Percentiles rank a stretch among this genome's conserved stretches.
Evolutionary conservation across 1,139 yeast genomes (phyloP).

Genomic region (Pichia sp.): DNA sequence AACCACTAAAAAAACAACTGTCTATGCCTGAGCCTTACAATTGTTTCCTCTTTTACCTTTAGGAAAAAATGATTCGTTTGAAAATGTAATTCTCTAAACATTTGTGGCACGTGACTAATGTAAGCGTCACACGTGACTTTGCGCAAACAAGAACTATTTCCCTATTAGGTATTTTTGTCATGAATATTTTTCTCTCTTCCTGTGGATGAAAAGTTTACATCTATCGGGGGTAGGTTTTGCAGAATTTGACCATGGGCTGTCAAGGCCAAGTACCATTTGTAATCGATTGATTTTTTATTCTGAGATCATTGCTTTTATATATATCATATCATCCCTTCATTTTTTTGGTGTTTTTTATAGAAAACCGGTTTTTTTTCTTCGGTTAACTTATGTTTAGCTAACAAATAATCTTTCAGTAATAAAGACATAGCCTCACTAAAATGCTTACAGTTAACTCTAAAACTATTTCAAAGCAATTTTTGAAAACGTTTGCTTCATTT

Average conservation of each 20-base stretch:
- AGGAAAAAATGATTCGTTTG: not conserved
- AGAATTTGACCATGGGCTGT: not conserved
- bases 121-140: not conserved
- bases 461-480: not conserved
- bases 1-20: not conserved
- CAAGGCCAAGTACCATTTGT: not conserved
- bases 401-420: too few species aligned
- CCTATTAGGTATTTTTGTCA: not conserved
- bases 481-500: not conserved
- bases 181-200: not conserved
- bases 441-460: not conserved
- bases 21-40: not conserved
- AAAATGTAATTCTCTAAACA: too few species aligned
- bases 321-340: not conserved
- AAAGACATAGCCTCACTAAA: too few species aligned
- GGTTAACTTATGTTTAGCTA: too few species aligned
- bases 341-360: not conserved
- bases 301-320: not conserved
- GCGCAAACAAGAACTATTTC: not conserved
- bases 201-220: not conserved
- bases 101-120: not conserved
- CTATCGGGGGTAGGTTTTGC: not conserved
- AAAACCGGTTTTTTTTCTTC: not conserved
- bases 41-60: not conserved
- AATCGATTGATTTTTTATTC: not conserved